Evolutionary conservation across 2,329 filamentous ascomycete species (phyloP).

Genomic region (Colletotrichum agaves): DNA sequence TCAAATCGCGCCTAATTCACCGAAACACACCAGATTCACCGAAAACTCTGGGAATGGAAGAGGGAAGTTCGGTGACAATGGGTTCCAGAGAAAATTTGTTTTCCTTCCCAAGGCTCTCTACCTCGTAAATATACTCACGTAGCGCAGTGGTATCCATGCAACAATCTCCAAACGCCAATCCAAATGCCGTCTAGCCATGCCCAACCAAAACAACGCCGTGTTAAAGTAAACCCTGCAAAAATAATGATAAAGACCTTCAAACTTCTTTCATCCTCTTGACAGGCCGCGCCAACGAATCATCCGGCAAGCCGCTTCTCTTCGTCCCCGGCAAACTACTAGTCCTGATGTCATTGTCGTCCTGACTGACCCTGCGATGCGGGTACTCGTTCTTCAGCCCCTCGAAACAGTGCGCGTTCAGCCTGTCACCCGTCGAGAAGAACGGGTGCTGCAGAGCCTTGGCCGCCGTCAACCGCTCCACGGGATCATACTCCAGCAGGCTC

Average conservation of each 20-base stretch:
- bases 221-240: neutral
- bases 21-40: too few species aligned
- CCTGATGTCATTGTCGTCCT: conserved; percentile 96
- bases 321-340: conserved; percentile 89
- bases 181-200: neutral
- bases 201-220: neutral
- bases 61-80: too few species aligned
- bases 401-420: conserved; percentile 86
- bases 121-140: too few species aligned
- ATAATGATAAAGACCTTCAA: neutral
- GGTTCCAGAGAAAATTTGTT: too few species aligned
- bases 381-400: conserved; percentile 90
- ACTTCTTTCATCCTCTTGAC: conserved; percentile 71
- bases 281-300: conserved; percentile 77
- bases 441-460: conserved; percentile 89
- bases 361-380: conserved; percentile 87
- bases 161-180: too few species aligned
- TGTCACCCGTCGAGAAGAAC: conserved; percentile 83
- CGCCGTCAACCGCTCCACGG: conserved; percentile 86
- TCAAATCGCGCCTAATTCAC: too few species aligned
- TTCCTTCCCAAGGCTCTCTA: too few species aligned
- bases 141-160: too few species aligned
- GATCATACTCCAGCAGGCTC: conserved; percentile 91
- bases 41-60: too few species aligned
- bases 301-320: conserved; percentile 86